Conservation (phyloP, 1,139 yeast species). For the Magnusiomyces fungicola region DNA sequence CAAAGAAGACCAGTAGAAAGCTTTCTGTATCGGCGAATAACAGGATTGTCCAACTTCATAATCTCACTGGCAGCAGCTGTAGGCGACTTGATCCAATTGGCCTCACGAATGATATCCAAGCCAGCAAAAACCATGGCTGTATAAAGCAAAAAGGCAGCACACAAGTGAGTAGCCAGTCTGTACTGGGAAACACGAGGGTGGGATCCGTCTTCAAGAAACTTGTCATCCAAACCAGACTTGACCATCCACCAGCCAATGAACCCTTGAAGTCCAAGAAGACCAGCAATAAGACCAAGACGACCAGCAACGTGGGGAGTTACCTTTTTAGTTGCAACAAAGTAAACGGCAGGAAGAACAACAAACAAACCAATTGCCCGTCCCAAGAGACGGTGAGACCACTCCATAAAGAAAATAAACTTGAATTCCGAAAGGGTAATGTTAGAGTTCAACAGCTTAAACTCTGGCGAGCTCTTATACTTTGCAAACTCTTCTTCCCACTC, state of each 20-base stretch:
- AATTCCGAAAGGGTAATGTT: slow-evolving; percentile 89
- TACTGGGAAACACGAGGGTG: slow-evolving; percentile 94
- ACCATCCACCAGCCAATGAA: slow-evolving; percentile 99
- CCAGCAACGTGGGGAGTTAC: slow-evolving; percentile 65
- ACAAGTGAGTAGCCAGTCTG: slow-evolving; percentile 86
- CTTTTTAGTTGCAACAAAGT: slow-evolving; percentile 60
- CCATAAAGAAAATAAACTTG: slow-evolving; percentile 93
- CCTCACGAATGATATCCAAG: slow-evolving; percentile 70
- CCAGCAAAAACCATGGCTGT: slow-evolving; percentile 90
- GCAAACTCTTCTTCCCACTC: slow-evolving; percentile 85
- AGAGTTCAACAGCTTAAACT: slow-evolving; percentile 80
- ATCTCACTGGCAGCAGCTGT: slow-evolving; percentile 43
- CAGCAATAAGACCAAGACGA: slow-evolving; percentile 64
- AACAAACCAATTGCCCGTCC: slow-evolving; percentile 86
- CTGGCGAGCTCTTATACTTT: slow-evolving; percentile 82
- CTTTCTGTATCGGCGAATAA: slow-evolving; percentile 49
- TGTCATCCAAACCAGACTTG: slow-evolving; percentile 83
- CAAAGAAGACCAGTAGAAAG: slow-evolving; percentile 50
- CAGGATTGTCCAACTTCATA: slow-evolving; percentile 51
- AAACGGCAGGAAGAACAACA: slow-evolving; percentile 77
- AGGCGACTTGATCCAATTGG: slow-evolving; percentile 59
- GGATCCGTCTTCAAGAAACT: slow-evolving; percentile 67
- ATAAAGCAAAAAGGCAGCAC: slow-evolving; percentile 86
- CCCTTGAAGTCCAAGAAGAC: slow-evolving; percentile 84
- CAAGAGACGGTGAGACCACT: slow-evolving; percentile 92